Percentiles rank a stretch among this genome's conserved stretches.
Evolutionary conservation across 2,329 filamentous ascomycete species (phyloP).

Genomic region (Exophiala viscosa): DNA sequence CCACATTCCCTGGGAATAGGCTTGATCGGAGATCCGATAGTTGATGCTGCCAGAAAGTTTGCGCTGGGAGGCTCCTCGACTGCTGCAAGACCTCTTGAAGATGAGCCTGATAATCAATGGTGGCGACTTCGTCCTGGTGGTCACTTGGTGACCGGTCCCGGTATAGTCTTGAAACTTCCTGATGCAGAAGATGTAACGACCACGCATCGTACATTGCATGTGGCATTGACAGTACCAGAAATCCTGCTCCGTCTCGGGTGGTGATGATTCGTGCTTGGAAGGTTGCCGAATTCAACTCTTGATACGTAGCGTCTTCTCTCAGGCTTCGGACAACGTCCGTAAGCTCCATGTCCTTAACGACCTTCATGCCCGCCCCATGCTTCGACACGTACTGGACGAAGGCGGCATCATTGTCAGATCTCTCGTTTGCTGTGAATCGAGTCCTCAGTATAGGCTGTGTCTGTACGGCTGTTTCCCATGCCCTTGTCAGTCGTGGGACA

Average conservation of each 20-base stretch:
- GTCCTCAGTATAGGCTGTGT: slow-evolving; percentile 71
- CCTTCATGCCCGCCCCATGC: neutral
- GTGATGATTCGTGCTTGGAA: slow-evolving; percentile 37
- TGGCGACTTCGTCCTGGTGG: neutral
- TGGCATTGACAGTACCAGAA: slow-evolving; percentile 66
- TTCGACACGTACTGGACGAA: slow-evolving; percentile 18
- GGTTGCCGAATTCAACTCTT: neutral
- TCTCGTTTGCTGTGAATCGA: slow-evolving; percentile 59
- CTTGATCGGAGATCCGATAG: slow-evolving; percentile 40
- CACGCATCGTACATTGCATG: slow-evolving; percentile 89
- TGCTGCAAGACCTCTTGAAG: slow-evolving; percentile 56
- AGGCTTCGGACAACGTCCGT: slow-evolving; percentile 7
- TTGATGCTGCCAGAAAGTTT: slow-evolving; percentile 68
- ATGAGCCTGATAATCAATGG: slow-evolving; percentile 28
- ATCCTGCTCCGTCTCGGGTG: slow-evolving; percentile 32
- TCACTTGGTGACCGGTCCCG: neutral
- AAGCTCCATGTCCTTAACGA: slow-evolving; percentile 7
- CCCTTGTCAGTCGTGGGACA: slow-evolving; percentile 52
- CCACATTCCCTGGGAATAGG: neutral
- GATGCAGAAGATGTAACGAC: slow-evolving; percentile 71
- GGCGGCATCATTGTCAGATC: neutral
- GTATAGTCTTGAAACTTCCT: slow-evolving; percentile 42
- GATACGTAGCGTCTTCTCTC: slow-evolving; percentile 21
- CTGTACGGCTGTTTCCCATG: slow-evolving; percentile 60
- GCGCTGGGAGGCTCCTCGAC: slow-evolving; percentile 46